Evolutionary conservation across 106 monocot genomes (phyloP).

Genomic region (Dioscorea alata): DNA sequence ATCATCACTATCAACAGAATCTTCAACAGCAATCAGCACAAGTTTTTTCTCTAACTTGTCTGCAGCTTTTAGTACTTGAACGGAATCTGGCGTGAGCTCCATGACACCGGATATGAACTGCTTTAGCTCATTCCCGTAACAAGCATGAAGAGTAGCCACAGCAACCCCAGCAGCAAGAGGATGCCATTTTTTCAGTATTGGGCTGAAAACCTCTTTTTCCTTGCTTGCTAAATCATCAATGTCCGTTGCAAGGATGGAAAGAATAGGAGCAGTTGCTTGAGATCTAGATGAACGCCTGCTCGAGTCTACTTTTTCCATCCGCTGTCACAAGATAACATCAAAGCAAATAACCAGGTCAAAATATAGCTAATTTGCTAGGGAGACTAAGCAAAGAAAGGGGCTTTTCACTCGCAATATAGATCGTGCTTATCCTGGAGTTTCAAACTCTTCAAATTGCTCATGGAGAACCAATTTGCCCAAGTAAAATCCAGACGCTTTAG

Average conservation of each 20-base stretch:
- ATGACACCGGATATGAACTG: constrained; percentile 75
- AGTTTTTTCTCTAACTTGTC: constrained; percentile 93
- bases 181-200: constrained; percentile 90
- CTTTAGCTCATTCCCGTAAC: constrained; percentile 91
- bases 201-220: constrained; percentile 78
- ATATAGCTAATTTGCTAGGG: neutral
- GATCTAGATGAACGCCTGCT: constrained; percentile 56
- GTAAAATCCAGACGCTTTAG: neutral
- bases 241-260: constrained; percentile 80
- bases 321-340: constrained; percentile 25
- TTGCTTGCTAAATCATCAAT: constrained; percentile 81
- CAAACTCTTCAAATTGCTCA: too few species aligned
- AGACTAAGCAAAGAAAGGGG: too few species aligned
- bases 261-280: constrained; percentile 39
- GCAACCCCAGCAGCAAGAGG: constrained; percentile 94
- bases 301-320: constrained; percentile 83
- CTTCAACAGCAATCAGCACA: constrained; percentile 90
- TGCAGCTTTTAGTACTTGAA: constrained; percentile 86
- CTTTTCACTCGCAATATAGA: too few species aligned
- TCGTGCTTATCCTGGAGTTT: too few species aligned
- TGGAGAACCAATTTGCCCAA: neutral
- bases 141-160: constrained; percentile 91
- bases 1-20: constrained; percentile 98
- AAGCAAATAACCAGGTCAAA: neutral
- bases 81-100: constrained; percentile 76